Evolutionary conservation across 2,329 filamentous ascomycete genomes (phyloP).

Genomic region (Mycosphaerelloides madeirae): DNA sequence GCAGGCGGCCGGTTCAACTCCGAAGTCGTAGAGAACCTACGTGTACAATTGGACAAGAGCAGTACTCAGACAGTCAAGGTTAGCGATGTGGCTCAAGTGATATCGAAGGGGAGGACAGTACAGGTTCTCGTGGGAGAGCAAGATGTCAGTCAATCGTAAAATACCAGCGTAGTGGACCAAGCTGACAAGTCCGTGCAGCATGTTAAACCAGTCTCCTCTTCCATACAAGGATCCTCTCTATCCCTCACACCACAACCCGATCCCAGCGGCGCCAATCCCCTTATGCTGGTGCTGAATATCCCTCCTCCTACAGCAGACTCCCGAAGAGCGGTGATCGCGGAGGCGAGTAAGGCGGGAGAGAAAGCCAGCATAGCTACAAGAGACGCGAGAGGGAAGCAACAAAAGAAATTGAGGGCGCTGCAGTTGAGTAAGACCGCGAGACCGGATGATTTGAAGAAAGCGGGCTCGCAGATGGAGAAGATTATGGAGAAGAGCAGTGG

Average conservation of each 20-base stretch:
- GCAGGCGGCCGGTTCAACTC: slow-evolving; percentile 60
- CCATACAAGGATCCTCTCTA: slow-evolving; percentile 50
- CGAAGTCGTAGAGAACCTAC: slow-evolving; percentile 55
- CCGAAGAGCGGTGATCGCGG: slow-evolving; percentile 27
- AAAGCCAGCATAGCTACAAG: slow-evolving; percentile 39
- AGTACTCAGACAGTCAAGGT: slow-evolving; percentile 50
- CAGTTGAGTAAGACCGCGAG: slow-evolving; percentile 40
- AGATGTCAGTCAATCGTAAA: slow-evolving; percentile 43
- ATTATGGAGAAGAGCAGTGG: slow-evolving; percentile 45
- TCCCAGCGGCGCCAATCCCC: slow-evolving; percentile 45
- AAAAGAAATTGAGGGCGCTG: slow-evolving; percentile 46
- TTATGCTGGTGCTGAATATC: slow-evolving; percentile 52
- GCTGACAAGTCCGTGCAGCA: slow-evolving; percentile 37
- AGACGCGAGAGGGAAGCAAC: slow-evolving; percentile 43
- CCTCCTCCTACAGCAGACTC: slow-evolving; percentile 56
- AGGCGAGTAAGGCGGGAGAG: slow-evolving; percentile 40
- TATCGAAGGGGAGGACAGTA: slow-evolving; percentile 59
- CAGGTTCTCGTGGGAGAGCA: slow-evolving; percentile 62
- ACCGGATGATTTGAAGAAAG: slow-evolving; percentile 49
- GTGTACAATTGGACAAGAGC: slow-evolving; percentile 54
- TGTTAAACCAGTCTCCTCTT: slow-evolving; percentile 49
- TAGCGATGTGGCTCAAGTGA: slow-evolving; percentile 61
- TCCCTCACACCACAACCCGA: slow-evolving; percentile 48
- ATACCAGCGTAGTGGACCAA: background rate
- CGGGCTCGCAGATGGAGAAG: slow-evolving; percentile 47